Conservation (phyloP, 2,329 filamentous ascomycete species). For the Cladosporium sp. region DNA sequence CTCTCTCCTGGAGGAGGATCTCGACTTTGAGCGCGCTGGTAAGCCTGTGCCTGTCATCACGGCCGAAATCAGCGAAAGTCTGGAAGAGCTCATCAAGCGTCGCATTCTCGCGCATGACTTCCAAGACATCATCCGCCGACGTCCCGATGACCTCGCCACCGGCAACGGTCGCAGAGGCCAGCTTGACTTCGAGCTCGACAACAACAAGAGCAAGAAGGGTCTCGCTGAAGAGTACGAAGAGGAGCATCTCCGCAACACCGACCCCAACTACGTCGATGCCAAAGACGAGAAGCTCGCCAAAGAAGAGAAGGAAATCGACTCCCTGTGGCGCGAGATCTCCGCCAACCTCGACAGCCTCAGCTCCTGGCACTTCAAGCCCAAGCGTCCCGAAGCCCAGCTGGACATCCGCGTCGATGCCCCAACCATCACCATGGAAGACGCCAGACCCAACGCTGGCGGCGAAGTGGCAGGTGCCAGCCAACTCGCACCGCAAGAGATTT, state of each 20-base stretch:
- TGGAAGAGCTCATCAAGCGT: constrained; percentile 90
- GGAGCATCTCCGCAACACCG: constrained; percentile 72
- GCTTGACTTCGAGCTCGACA: constrained; percentile 65
- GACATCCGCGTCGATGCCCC: constrained; percentile 86
- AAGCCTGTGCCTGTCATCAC: constrained; percentile 95
- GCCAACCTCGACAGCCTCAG: constrained; percentile 80
- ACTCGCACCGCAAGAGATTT: constrained; percentile 91
- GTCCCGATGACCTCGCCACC: constrained; percentile 66
- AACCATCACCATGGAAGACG: constrained; percentile 92
- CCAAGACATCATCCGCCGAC: constrained; percentile 79
- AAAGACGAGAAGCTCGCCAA: constrained; percentile 76
- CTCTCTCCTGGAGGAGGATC: constrained; percentile 86
- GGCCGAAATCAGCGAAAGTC: constrained; percentile 80
- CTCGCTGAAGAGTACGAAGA: constrained; percentile 93
- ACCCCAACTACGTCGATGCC: constrained; percentile 76
- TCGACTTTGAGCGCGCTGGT: constrained; percentile 92
- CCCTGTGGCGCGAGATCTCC: constrained; percentile 75
- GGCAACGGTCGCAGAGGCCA: constrained; percentile 64
- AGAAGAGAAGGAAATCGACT: constrained; percentile 70
- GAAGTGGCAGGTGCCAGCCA: constrained; percentile 65
- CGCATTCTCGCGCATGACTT: constrained; percentile 87
- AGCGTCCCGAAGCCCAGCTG: constrained; percentile 72
- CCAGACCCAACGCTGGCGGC: constrained; percentile 75
- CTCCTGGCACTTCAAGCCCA: constrained; percentile 94
- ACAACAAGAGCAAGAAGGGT: constrained; percentile 79